Evolutionary conservation across 768 basidiomycete species (phyloP), one percentile per base, ranked within the genome.

Genomic region (Symmetrospora coprosmae): DNA sequence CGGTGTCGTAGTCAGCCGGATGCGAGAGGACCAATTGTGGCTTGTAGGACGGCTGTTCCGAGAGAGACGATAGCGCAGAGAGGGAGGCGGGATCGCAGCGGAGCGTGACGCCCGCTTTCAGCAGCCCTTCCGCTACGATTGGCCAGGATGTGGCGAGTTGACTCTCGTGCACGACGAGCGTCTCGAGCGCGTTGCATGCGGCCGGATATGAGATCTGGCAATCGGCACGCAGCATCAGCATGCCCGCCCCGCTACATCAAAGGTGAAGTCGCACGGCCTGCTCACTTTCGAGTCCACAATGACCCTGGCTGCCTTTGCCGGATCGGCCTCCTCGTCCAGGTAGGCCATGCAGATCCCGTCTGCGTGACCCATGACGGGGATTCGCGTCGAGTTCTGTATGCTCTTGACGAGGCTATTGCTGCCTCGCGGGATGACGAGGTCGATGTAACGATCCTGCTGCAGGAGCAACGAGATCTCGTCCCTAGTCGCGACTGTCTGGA

Each of bases 351-450:
- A 99, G 8, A 97, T 75, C 1, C 94, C 94, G 72, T 99, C 94
- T 6, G 94, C 91, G 69, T 99, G 94, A 1, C 94, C 94, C 90
- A 99, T 96, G 41, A 99, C 94, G 1, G 94, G 85, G 62, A 99
- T 97, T 61, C 85, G 78, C 0, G 92, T 94, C 65, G 76, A 81
- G 60, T 85, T 84, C 71, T 97, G 88, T 61, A 99, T 94, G 71
- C 76, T 85, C 66, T 75, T 78, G 27, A 97, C 94, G 13, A 99
- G 81, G 64, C 78, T 80, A 66, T 92, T 92, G 69, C 91, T 90
- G 5, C 94, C 94, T 53, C 94, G 78, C 1, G 94, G 94, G 71
- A 97, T 96, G 52, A 97, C 91, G 21, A 99, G 78, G 73, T 97
- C 91, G 69, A 99, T 96, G 73, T 88, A 91, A 45, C 80, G 80